Base-by-base conservation (phyloP, 345 rosid species). In the Combretum micranthum region DNA sequence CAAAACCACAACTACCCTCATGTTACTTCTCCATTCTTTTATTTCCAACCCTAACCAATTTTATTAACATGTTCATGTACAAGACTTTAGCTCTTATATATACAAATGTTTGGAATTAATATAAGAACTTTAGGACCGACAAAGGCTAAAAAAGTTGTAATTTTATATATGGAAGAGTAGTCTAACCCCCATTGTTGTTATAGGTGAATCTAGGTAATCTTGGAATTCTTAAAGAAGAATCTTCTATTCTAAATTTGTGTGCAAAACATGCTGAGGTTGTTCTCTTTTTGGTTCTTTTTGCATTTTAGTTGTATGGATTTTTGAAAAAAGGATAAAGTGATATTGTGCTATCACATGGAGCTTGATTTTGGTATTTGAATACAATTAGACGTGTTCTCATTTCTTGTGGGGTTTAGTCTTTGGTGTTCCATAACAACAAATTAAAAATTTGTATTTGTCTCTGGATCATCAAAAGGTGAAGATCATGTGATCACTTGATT, bases 281-380 rank as follows among this genome's bases (percentile, higher is more conserved):
- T 14, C 4, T 47, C 56, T 72, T 65, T 72, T 74, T 68, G 64
- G 67, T 77, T 73, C 68, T 67, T 70, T 73, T 64, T 55, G 55
- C 42, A 66, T 47, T 63, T 69, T 52, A 63, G 65, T 21, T 32
- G 11, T 55, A 37, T 52, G 20, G 64, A 39, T 59, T 70, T 37
- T 48, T 52, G 51, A 47, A 66, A 53, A 67, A 52, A 42, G 20
- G 20, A 44, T 55, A 63, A 52, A 22, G 47, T 16, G 39, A 16
- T 47, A 23, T 48, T 44, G 66, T 6, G 59, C 53, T 50, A 15
- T 45, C 69, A 56, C 44, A 17, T 47, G 53, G 71, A 56, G 52
- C 60, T 52, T 26, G n/a, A 53, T 23, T 42, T 60, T 2, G 13
- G 49, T 17, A 46, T 46, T 46, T 32, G 39, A 32, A 32, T 32